Evolutionary conservation across 83 land plant species (phyloP), one percentile per base, ranked within the genome.

Genomic region (Diphasiastrum complanatum): DNA sequence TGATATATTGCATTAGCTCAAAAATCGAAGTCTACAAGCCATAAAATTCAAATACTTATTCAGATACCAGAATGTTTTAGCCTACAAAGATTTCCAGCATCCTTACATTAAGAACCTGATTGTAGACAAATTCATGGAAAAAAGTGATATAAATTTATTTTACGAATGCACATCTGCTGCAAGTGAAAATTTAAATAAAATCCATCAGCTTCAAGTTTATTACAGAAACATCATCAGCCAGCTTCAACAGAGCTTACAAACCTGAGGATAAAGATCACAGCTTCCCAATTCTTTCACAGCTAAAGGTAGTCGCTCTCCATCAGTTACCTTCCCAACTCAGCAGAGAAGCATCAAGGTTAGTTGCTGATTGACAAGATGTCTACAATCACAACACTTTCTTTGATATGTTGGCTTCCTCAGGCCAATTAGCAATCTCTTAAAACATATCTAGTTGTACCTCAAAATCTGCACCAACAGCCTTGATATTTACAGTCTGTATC

Each of bases 201-300:
- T n/a, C n/a, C n/a, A n/a, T n/a, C n/a, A n/a, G n/a, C n/a, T n/a
- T n/a, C n/a, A 14, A 41, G 45, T 41, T 41, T 41, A 14, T 41
- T 1, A 1, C 18, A 41, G 12, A 41, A 41, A 41, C 12, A n/a
- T 16, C 12, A 16, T 8, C 8, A 16, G 43, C 43, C 8, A 50
- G 53, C 20, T 10, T 0, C 22, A 11, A 11, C 53, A 19, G 12
- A 50, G 11, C 28, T 41, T 19, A 24, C 72, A 50, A 67, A 84
- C 99, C 60, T 93, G 99, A 28, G 99, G 99, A 55, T 93, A 93
- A 62, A 93, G 86, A 71, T 93, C 99, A 80, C 99, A 93, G 70
- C 86, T 89, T 31, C 79, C 79, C 41, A 76, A 71, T 26, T 76
- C 79, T 46, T 76, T 76, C 28, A 76, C 77, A 27, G 77, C 77